Evolutionary conservation across 495 filamentous ascomycete species (phyloP), one percentile per base, ranked within the genome.

Genomic region (Neurospora tetrasperma): DNA sequence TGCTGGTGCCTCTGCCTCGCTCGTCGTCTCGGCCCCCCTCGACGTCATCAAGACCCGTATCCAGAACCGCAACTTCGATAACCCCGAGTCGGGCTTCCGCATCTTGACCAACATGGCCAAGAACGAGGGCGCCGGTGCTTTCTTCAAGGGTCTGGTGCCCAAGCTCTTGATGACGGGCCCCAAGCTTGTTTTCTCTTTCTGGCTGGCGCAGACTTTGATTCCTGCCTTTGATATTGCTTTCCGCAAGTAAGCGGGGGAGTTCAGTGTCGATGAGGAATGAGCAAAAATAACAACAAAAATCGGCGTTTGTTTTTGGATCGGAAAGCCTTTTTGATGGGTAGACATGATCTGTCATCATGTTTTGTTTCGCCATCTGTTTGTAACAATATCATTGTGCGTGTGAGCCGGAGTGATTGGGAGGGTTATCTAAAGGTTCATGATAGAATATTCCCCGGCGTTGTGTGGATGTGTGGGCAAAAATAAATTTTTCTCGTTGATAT

Each of bases 11-110:
- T 94, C 92, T 48, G 94, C 96, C 9, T 97, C 94, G 12, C 85
- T 99, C 39, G 79, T 99, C 44, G 94, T 99, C 4, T 98, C 94
- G 42, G 96, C 95, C 18, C 96, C 96, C 23, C 88, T 99, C 69
- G 96, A 99, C 78, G 96, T 99, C 77, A 96, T 99, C 87, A 99
- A 99, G 88, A 99, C 96, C 71, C 89, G 96, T 79, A 98, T 99
- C 80, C 96, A 99, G 86, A 99, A 98, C 85, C 89, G 92, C 80
- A 98, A 99, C 85, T 99, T 99, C 80, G 96, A 99, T 74, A 93
- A 96, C 85, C 94, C 93, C 73, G 94, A 98, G 85, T 91, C 91
- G 75, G 96, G 96, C 69, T 93, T 97, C 89, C 88, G 88, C 74
- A 98, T 99, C 78, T 82, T 86, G 70, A 88, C 89, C 27, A 97